Evolutionary conservation across 495 filamentous ascomycete species (phyloP).

Genomic region (Cudoniella acicularis): DNA sequence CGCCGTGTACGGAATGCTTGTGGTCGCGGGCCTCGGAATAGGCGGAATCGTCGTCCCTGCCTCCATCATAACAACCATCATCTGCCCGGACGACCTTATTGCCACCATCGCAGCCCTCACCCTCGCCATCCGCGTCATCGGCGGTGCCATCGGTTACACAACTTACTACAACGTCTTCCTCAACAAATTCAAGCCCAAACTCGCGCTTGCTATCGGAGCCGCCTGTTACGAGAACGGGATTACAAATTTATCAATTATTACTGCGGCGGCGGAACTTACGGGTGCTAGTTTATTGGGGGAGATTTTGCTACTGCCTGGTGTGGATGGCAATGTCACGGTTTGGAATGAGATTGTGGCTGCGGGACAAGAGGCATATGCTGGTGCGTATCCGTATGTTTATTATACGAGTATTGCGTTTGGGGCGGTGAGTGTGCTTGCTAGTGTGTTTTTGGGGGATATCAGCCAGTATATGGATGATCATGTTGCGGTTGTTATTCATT

Average conservation of each 20-base stretch:
- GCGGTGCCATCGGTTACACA: slow-evolving; percentile 67
- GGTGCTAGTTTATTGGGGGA: slow-evolving; percentile 50
- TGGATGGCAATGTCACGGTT: slow-evolving; percentile 47
- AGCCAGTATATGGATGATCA: slow-evolving; percentile 65
- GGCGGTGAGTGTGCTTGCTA: slow-evolving; percentile 55
- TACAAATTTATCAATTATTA: slow-evolving; percentile 37
- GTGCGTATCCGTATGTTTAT: slow-evolving; percentile 65
- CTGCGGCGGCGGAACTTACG: slow-evolving; percentile 53
- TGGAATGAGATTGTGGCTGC: slow-evolving; percentile 58
- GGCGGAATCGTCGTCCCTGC: slow-evolving; percentile 72
- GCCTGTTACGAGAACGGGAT: slow-evolving; percentile 54
- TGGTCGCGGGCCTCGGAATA: slow-evolving; percentile 64
- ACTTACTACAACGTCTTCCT: slow-evolving; percentile 76
- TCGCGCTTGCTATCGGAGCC: slow-evolving; percentile 47
- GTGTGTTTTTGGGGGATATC: slow-evolving; percentile 62
- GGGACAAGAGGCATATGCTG: slow-evolving; percentile 59
- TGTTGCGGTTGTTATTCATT: slow-evolving; percentile 60
- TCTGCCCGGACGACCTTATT: slow-evolving; percentile 69
- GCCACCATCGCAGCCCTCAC: slow-evolving; percentile 73
- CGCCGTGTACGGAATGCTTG: slow-evolving; percentile 57
- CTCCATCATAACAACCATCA: slow-evolving; percentile 68
- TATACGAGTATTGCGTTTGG: slow-evolving; percentile 68
- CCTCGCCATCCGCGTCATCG: slow-evolving; percentile 67
- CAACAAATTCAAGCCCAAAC: slow-evolving; percentile 55
- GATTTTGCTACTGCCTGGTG: slow-evolving; percentile 51